Conservation (phyloP, 345 rosid species). For the Physaria fendleri region DNA sequence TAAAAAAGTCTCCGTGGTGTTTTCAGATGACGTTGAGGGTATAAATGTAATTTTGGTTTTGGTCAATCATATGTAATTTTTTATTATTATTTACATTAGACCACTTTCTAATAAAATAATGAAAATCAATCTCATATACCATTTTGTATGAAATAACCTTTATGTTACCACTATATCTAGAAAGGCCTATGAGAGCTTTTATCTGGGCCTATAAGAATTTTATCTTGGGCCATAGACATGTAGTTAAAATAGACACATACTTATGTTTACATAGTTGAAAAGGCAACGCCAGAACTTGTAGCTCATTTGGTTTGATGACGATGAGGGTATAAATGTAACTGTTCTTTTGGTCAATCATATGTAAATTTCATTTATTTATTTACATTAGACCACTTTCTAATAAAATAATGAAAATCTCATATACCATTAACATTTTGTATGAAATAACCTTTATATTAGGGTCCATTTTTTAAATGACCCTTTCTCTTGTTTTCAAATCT, state of each 20-base stretch:
- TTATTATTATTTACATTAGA: neutral
- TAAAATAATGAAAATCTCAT: neutral
- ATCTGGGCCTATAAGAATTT: neutral
- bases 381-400: neutral
- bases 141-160: neutral
- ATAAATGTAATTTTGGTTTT: neutral
- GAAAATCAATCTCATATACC: neutral
- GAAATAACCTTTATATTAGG: neutral
- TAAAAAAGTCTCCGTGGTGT: neutral
- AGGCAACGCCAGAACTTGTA: no score
- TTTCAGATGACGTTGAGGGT: neutral
- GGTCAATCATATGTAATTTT: no score
- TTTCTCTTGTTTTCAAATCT: no score
- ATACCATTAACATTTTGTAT: neutral
- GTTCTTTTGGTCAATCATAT: no score
- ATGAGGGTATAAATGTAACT: neutral
- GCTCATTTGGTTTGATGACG: no score
- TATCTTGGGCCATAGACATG: neutral
- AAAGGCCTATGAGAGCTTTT: neutral
- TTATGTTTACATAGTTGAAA: neutral
- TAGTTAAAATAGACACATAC: no score
- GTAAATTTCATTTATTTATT: no score
- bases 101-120: neutral
- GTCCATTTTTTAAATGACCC: no score
- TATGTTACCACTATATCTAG: neutral